These are phyloP conservation scores for Cicer pinnatifidum DNA, from an alignment of 306 rosid species.

Conservation along the genomic window DNA sequence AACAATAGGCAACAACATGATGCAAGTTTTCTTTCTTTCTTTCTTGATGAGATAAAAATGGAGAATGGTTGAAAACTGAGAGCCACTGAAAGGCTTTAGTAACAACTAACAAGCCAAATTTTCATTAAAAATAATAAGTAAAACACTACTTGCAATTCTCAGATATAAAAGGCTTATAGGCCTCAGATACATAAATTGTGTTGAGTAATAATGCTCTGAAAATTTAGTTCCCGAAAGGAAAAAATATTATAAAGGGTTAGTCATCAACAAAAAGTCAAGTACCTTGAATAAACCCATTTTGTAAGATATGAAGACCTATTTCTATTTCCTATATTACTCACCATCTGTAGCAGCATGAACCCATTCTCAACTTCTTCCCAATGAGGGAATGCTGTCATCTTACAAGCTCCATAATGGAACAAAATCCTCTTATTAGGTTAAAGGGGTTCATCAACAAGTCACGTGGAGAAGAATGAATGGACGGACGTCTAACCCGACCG, in stretches of 20 bases:
- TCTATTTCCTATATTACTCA: constrained; percentile 46
- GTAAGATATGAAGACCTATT: constrained; percentile 39
- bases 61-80: not conserved
- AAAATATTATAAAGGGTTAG: constrained; percentile 30
- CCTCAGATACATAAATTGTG: constrained; percentile 34
- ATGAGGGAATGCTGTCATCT: constrained; percentile 40
- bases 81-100: not conserved
- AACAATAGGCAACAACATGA: not conserved
- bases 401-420: constrained; percentile 43
- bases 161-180: not conserved
- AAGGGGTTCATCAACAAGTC: constrained; percentile 45
- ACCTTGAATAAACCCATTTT: constrained; percentile 41
- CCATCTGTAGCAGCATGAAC: constrained; percentile 45
- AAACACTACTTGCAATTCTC: constrained; percentile 19
- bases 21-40: not conserved
- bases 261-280: constrained; percentile 49
- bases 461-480: constrained; percentile 23
- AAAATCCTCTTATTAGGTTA: constrained; percentile 40
- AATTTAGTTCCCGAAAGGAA: constrained; percentile 32
- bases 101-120: not conserved
- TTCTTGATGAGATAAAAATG: not conserved
- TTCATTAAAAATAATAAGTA: not conserved
- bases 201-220: constrained; percentile 9
- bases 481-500: constrained; percentile 46
- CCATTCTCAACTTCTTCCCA: constrained; percentile 17